phyloP scores from a whole-genome alignment of 2,329 filamentous ascomycete species.

The Emmonsiellopsis sp. region DNA sequence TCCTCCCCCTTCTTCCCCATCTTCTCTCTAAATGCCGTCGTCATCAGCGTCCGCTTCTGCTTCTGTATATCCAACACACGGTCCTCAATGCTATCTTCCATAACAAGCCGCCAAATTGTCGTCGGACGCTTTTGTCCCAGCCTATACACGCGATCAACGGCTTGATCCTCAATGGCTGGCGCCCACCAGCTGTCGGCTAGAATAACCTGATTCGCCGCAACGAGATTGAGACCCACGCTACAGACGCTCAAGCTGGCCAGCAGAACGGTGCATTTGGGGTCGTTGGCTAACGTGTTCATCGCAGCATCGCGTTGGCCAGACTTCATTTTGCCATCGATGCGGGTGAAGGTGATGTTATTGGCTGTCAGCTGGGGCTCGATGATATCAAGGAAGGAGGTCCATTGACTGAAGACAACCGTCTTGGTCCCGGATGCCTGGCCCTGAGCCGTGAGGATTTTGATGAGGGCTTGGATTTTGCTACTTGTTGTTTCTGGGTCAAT shows the following conservation, averaged over 20 bases:
- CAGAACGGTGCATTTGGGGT: conserved; percentile 62
- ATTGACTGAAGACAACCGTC: conserved; percentile 74
- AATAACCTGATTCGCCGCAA: conserved; percentile 77
- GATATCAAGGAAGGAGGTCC: conserved; percentile 69
- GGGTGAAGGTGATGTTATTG: conserved; percentile 54
- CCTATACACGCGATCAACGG: conserved; percentile 77
- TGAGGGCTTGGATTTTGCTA: conserved; percentile 72
- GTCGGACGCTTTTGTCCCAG: conserved; percentile 73
- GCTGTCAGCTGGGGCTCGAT: conserved; percentile 59
- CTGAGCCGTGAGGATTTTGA: conserved; percentile 65
- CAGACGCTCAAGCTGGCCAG: conserved; percentile 76
- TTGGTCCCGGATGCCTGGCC: conserved; percentile 59
- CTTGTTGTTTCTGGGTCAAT: conserved; percentile 59
- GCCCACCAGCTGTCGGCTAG: conserved; percentile 86
- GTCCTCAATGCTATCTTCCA: conserved; percentile 75
- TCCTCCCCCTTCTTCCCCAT: conserved; percentile 47
- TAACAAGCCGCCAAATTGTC: conserved; percentile 71
- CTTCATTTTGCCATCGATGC: conserved; percentile 75
- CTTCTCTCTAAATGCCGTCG: conserved; percentile 68
- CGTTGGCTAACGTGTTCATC: conserved; percentile 57
- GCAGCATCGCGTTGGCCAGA: conserved; percentile 61
- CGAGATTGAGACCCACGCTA: conserved; percentile 77
- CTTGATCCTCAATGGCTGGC: conserved; percentile 85
- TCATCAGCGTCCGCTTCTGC: conserved; percentile 69
- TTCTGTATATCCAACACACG: conserved; percentile 68